Base-by-base conservation (phyloP, 1,284 basidiomycete genomes). In the Lignosus rhinocerotis region DNA sequence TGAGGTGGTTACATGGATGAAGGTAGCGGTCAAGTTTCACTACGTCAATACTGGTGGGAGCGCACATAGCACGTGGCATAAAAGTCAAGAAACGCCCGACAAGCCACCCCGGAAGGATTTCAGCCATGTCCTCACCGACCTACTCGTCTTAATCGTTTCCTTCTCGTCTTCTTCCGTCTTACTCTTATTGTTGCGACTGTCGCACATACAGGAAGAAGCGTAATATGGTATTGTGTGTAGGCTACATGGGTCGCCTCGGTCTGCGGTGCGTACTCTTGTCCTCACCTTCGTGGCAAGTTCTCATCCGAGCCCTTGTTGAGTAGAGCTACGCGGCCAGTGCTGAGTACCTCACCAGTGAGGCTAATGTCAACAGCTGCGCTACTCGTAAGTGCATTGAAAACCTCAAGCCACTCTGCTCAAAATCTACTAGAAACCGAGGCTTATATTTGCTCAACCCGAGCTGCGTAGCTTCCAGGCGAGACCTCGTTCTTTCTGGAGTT, bases 401-500 rank as follows among this genome's bases (percentile, higher is more conserved):
- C 10, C n/a, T 2, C 19, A 12, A n/a, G 1, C 36, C 7, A n/a
- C 55, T 30, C 14, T 33, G 31, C 49, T 51, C 34, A 30, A 49
- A 41, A 33, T 31, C 45, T 32, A 51, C 44, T 39, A 61, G 59
- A 53, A 43, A 33, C 21, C 48, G 12, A 61, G 59, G 45, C 44
- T 45, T 6, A 14, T 43, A 5, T 39, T 61, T 12, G 49, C 52
- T 14, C 59, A 53, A 0, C 54, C 34, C 12, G 55, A 61, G 16
- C 39, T 64, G n/a, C 59, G 55, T n/a, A 42, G 47, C n/a, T 25
- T 61, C 1, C 59, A 56, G 19, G 56, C 53, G 16, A 57, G 54
- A 25, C 33, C 68, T 10, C 67, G 67, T 12, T 63, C 59, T 19
- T 60, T 66, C 46, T 70, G 64, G 63, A 55, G 63, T 39, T 67